Evolutionary conservation across 2,329 filamentous ascomycete genomes (phyloP).

Genomic region (Cercospora citrullina): DNA sequence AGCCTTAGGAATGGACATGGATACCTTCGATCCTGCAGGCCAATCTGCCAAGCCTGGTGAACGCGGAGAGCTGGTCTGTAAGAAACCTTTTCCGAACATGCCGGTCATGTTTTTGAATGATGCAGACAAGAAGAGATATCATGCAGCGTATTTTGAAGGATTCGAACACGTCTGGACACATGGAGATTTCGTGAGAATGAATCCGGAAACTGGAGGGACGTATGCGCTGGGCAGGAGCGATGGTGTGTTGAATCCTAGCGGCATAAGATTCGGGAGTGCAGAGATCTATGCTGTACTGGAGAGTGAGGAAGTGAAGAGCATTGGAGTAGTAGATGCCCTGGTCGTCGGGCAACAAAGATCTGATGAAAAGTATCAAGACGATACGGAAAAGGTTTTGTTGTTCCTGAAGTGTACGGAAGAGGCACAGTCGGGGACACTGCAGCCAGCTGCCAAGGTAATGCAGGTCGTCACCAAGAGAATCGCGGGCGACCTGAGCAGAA

Average conservation of each 20-base stretch:
- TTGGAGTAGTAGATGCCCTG: neutral
- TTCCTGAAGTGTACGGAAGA: neutral
- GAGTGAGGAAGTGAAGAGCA: neutral
- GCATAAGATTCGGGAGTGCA: neutral
- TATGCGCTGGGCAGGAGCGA: neutral
- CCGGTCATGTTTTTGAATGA: constrained; percentile 54
- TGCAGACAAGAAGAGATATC: constrained; percentile 40
- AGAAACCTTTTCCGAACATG: constrained; percentile 70
- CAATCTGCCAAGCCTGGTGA: constrained; percentile 43
- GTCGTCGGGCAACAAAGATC: neutral
- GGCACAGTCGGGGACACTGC: neutral
- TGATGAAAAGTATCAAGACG: neutral
- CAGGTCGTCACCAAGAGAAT: neutral
- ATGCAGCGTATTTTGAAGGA: constrained; percentile 41
- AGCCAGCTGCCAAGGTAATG: neutral
- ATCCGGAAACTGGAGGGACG: neutral
- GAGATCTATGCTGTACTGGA: neutral
- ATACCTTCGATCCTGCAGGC: neutral
- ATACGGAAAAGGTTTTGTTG: neutral
- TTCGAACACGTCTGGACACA: neutral
- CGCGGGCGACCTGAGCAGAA: neutral
- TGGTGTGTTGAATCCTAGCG: neutral
- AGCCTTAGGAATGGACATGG: neutral
- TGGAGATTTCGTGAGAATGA: neutral
- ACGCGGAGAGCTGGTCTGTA: constrained; percentile 70